Base-by-base conservation (phyloP, 495 filamentous ascomycete species). In the Arthonia radiata region DNA sequence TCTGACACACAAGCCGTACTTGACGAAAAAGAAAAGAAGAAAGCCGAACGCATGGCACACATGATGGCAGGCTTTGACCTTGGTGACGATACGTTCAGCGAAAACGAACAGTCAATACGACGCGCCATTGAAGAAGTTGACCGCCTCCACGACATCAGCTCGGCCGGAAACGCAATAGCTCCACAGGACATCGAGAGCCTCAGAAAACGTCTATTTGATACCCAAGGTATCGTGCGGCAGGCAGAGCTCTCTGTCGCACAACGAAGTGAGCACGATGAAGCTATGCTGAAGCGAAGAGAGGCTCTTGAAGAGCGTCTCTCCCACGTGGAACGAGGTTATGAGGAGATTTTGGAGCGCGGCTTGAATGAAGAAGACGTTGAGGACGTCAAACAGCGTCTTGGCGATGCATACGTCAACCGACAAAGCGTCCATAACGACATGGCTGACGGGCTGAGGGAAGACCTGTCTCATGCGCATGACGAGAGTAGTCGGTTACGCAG, bases 1-100 rank as follows among this genome's bases (percentile, higher is more conserved):
- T 86, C 80, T 54, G 89, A 93, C 50, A 90, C 77, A 3, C 71
- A 64, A 16, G 77, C 77, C 2, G 71, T 70, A 9, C 44, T 83
- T 2, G 81, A 93, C 38, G 86, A 93, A 51, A 97, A 94, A 56
- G 86, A 94, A 49, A 82, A 79, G 59, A 82, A 80, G 57, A 97
- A 94, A 57, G 77, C 78, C 4, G 86, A 94, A 53, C 79, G 80
- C 44, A 97, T 97, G 86, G 86, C 86, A 15, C 78, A 92, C 63
- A 97, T 97, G 86, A 92, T 97, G 83, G 83, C 86, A 26, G 77
- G 83, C 4, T 93, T 97, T 35, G 82, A 94, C 41, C 62, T 93
- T 17, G 80, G 76, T 19, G 72, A 67, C 13, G 81, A 93, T 29
- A 65, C 79, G 10, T 81, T 93, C 49, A 86, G 76, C 23, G 73